Evolutionary conservation across 2,329 filamentous ascomycete genomes (phyloP), one percentile per base, ranked within the genome.

Genomic region (Apiospora saccharicola): DNA sequence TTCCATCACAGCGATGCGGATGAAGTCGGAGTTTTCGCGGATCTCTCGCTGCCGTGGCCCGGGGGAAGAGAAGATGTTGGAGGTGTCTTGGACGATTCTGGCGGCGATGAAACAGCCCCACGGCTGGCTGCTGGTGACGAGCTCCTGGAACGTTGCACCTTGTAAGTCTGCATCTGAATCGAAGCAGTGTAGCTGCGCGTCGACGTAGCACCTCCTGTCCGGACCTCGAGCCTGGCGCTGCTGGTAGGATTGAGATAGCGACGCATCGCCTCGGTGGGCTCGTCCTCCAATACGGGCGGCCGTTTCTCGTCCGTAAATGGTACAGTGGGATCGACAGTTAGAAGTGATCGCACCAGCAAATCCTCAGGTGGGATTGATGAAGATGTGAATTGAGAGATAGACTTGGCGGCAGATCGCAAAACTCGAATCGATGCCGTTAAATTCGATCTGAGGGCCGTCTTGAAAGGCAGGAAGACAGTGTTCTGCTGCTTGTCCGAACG

Each of bases 91-190:
- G 71, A 76, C 64, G 78, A 71, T 72, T 72, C 76, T 22, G 77
- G 71, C 6, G 74, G 47, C 68, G 78, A 76, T 46, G 72, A 68
- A 81, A 81, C 22, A 74, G 74, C n/a, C 77, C 77, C 46, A 74
- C 78, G 70, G 72, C 76, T 24, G 69, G 76, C 70, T 71, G 79
- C 75, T 47, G 79, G 72, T 70, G 76, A n/a, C 51, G 81, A 76
- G 70, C 82, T 83, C 73, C 83, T 84, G 41, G 85, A 86, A 47
- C 85, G 85, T 76, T 87, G 86, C 46, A 90, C 86, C 78, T 90
- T 90, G 84, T 93, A 93, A 0, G 91, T 93, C 77, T 92, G 90
- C 90, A 93, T 92, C 79, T 92, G 90, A 72, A 93, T 92, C 1
- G 91, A 92, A 37, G 91, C 90, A 19, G 90, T 91, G 77, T 89